Percentiles rank a stretch among this genome's conserved stretches.
These are phyloP conservation scores for Zygoascus ofunaensis DNA, from an alignment of 805 yeast species.

Conservation along the genomic window DNA sequence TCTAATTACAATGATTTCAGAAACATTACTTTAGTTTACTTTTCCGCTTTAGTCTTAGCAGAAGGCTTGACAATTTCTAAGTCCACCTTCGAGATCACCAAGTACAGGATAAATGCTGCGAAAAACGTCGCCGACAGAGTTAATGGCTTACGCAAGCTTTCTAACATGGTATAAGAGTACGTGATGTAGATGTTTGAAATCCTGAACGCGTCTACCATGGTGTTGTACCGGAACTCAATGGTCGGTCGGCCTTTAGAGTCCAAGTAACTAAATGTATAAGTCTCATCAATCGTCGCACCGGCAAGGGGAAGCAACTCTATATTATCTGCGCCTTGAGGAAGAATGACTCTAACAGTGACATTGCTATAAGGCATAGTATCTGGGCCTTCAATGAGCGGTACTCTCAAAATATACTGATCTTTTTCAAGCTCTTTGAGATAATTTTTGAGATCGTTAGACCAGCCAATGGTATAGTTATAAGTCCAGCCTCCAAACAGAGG, in stretches of 20 bases:
- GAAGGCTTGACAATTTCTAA: slow-evolving; percentile 23
- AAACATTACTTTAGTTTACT: background rate
- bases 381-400: slow-evolving; percentile 71
- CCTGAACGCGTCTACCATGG: slow-evolving; percentile 62
- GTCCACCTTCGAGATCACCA: slow-evolving; percentile 39
- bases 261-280: slow-evolving; percentile 36
- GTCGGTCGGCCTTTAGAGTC: slow-evolving; percentile 77
- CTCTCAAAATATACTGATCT: slow-evolving; percentile 47
- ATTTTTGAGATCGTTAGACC: slow-evolving; percentile 55
- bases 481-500: slow-evolving; percentile 97
- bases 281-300: slow-evolving; percentile 17
- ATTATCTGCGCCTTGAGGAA: slow-evolving; percentile 81
- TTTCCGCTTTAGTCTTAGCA: background rate
- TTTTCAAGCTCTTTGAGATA: slow-evolving; percentile 41
- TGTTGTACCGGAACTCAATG: slow-evolving; percentile 47
- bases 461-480: slow-evolving; percentile 92
- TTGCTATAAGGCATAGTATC: slow-evolving; percentile 57
- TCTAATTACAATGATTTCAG: background rate
- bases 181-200: slow-evolving; percentile 47
- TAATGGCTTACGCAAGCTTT: slow-evolving; percentile 55
- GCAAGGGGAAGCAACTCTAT: slow-evolving; percentile 47
- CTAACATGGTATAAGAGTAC: slow-evolving; percentile 49
- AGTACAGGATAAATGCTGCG: slow-evolving; percentile 50
- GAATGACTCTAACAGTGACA: slow-evolving; percentile 50
- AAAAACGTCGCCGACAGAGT: slow-evolving; percentile 55